Conservation (phyloP, 2,329 filamentous ascomycete species). For the Stachybotrys elegans region DNA sequence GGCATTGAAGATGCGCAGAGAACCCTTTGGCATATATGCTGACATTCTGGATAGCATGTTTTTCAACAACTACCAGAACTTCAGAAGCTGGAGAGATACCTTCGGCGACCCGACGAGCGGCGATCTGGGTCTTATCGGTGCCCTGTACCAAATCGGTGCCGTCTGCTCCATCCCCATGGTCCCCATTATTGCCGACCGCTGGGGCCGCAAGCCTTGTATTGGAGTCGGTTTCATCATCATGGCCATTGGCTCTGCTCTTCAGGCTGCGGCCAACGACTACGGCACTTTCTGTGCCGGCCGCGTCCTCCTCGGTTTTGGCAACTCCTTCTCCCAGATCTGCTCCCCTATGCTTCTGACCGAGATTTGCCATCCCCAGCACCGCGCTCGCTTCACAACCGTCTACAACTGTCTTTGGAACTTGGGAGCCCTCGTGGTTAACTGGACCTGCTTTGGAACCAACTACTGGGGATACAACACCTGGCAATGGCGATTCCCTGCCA, state of each 20-base stretch:
- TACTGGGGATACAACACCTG: slow-evolving; percentile 49
- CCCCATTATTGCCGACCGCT: slow-evolving; percentile 38
- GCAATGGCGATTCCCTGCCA: slow-evolving; percentile 62
- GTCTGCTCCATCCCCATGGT: slow-evolving; percentile 41
- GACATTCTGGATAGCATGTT: slow-evolving; percentile 34
- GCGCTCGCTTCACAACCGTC: slow-evolving; percentile 58
- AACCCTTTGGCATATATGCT: too few species aligned
- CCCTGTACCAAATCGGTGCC: slow-evolving; percentile 47
- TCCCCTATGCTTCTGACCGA: slow-evolving; percentile 61
- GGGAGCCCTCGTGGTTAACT: slow-evolving; percentile 51
- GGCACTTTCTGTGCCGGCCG: slow-evolving; percentile 36
- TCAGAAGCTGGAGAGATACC: slow-evolving; percentile 46
- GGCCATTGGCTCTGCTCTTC: slow-evolving; percentile 36
- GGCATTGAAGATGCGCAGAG: too few species aligned
- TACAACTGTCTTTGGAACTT: slow-evolving; percentile 67
- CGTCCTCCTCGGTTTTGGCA: slow-evolving; percentile 56
- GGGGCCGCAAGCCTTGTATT: slow-evolving; percentile 39
- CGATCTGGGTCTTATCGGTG: slow-evolving; percentile 43
- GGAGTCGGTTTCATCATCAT: slow-evolving; percentile 38
- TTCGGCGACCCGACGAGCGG: slow-evolving; percentile 36
- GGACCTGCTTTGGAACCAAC: slow-evolving; percentile 59
- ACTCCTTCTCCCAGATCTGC: slow-evolving; percentile 58
- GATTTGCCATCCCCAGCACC: slow-evolving; percentile 64
- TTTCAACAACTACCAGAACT: slow-evolving; percentile 54
- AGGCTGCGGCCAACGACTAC: slow-evolving; percentile 36